These are phyloP conservation scores for Paramecium sexaurelia DNA, from an alignment of 73 alveolate species.

Conservation along the genomic window DNA sequence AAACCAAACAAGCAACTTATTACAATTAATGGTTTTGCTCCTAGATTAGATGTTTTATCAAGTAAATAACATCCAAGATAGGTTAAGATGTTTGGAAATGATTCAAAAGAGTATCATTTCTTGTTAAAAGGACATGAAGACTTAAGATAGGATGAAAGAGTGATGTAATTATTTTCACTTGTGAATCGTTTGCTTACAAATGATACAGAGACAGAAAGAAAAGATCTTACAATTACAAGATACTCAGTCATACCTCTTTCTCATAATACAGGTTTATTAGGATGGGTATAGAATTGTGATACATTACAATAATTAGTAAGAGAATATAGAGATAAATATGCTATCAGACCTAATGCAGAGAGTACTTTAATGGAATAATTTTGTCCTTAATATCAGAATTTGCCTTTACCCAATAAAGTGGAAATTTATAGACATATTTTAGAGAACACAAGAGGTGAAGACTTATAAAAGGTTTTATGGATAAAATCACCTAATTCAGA, in stretches of 20 bases:
- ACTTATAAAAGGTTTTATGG: slow-evolving; percentile 95
- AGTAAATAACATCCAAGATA: slow-evolving; percentile 97
- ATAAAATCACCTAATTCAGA: slow-evolving; percentile 90
- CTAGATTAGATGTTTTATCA: slow-evolving; percentile 84
- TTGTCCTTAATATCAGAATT: slow-evolving; percentile 86
- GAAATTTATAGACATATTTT: slow-evolving; percentile 92
- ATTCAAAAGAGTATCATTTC: slow-evolving; percentile 94
- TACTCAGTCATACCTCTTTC: slow-evolving; percentile 97
- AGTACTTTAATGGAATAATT: slow-evolving; percentile 83
- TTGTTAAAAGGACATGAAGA: slow-evolving; percentile 98
- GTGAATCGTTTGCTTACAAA: slow-evolving; percentile 93
- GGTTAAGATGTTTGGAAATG: slow-evolving; percentile 90
- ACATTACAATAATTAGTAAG: slow-evolving; percentile 92
- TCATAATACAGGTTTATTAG: slow-evolving; percentile 96
- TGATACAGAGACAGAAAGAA: slow-evolving; percentile 91
- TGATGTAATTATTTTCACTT: slow-evolving; percentile 88
- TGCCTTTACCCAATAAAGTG: slow-evolving; percentile 89
- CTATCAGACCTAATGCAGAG: slow-evolving; percentile 89
- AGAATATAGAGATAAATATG: slow-evolving; percentile 89
- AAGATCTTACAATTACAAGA: slow-evolving; percentile 89
- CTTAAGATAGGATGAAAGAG: slow-evolving; percentile 98
- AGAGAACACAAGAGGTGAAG: slow-evolving; percentile 95
- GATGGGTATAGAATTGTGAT: slow-evolving; percentile 99
- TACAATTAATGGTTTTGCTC: slow-evolving; percentile 82
- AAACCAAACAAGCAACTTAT: slow-evolving; percentile 80